These are phyloP conservation scores for Myochromella boudieri DNA, from an alignment of 768 basidiomycete species.

Conservation along the genomic window DNA sequence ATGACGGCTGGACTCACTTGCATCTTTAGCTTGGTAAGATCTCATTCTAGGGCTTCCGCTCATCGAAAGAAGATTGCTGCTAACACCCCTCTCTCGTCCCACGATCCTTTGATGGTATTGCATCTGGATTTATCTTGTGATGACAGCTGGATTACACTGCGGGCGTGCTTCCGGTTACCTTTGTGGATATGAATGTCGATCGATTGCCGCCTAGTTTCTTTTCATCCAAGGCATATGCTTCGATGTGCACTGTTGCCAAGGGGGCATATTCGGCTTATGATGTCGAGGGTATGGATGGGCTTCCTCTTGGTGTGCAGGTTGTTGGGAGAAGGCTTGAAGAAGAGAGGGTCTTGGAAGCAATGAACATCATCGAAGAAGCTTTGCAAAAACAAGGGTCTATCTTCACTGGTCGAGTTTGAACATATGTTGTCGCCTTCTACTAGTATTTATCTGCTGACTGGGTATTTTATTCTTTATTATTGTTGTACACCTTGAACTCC, in stretches of 20 bases:
- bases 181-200: slow-evolving; percentile 41
- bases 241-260: slow-evolving; percentile 33
- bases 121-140: slow-evolving; percentile 1
- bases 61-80: slow-evolving; percentile 9
- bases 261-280: slow-evolving; percentile 54
- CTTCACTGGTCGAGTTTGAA: slow-evolving; percentile 13
- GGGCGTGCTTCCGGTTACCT: slow-evolving; percentile 60
- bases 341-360: slow-evolving; percentile 70
- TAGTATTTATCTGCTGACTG: too few relatives aligned
- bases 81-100: slow-evolving; percentile 4
- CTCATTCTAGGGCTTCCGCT: background rate
- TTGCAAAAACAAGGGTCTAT: slow-evolving; percentile 29
- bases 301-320: slow-evolving; percentile 69
- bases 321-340: slow-evolving; percentile 65
- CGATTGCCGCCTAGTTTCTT: slow-evolving; percentile 32
- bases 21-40: slow-evolving; percentile 61
- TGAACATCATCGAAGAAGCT: slow-evolving; percentile 51
- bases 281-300: slow-evolving; percentile 60
- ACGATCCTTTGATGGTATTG: background rate
- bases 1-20: slow-evolving; percentile 64
- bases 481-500: too few relatives aligned
- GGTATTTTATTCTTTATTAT: too few relatives aligned
- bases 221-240: slow-evolving; percentile 28
- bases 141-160: slow-evolving; percentile 53
- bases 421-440: too few relatives aligned